phyloP scores from a whole-genome alignment of 225 moss, liverwort and hornwort genomes.

The Straminergon stramineum region DNA sequence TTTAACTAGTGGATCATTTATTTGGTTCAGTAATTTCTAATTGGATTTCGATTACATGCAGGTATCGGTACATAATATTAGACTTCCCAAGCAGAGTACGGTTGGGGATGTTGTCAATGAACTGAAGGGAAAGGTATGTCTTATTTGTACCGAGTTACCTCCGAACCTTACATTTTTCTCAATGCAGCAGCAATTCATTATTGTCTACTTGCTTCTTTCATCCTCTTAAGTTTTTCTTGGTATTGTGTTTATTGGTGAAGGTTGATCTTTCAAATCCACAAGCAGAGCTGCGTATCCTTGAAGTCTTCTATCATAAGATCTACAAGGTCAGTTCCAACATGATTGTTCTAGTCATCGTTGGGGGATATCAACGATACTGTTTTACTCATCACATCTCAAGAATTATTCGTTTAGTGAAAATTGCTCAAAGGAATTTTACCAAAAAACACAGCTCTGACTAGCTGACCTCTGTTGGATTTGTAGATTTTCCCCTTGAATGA shows the following conservation, averaged over 20 bases:
- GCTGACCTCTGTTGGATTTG: neutral
- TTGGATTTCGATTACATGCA: neutral
- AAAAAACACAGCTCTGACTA: neutral
- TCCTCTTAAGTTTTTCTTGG: neutral
- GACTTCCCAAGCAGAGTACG: slow-evolving; percentile 60
- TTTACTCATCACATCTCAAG: neutral
- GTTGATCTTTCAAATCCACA: slow-evolving; percentile 41
- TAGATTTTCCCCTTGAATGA: slow-evolving; percentile 94
- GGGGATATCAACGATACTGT: neutral
- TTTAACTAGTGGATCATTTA: neutral
- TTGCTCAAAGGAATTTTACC: neutral
- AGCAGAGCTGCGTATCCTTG: slow-evolving; percentile 50
- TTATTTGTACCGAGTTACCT: neutral
- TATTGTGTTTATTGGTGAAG: slow-evolving; percentile 8
- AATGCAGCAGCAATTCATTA: neutral
- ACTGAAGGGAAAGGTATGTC: slow-evolving; percentile 45
- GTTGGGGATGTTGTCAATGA: slow-evolving; percentile 67
- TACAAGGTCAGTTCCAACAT: slow-evolving; percentile 24
- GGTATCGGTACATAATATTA: slow-evolving; percentile 59
- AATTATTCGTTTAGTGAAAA: neutral
- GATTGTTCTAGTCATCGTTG: neutral
- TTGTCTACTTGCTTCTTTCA: neutral
- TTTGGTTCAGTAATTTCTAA: neutral
- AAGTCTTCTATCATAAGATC: slow-evolving; percentile 56
- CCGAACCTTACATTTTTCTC: neutral